Conservation (phyloP, 768 basidiomycete genomes). For the Hebeloma cylindrosporum region DNA sequence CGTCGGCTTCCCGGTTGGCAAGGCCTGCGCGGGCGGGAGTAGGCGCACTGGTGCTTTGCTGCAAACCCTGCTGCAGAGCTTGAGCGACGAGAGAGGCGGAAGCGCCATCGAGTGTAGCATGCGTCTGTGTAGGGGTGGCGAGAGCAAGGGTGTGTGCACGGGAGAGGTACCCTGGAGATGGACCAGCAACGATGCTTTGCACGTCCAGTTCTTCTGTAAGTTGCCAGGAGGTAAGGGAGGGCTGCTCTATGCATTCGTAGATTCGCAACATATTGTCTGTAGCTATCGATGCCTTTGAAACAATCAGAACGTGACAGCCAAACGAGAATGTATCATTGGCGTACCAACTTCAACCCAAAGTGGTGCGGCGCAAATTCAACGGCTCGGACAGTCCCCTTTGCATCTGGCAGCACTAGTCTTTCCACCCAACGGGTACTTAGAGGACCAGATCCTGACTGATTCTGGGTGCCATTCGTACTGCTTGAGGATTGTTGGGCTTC, state of each 20-base stretch:
- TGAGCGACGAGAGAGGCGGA: conserved; percentile 63
- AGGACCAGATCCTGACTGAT: conserved; percentile 20
- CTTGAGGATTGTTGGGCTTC: conserved; percentile 28
- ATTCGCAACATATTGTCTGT: conserved; percentile 86
- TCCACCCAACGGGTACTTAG: conserved; percentile 65
- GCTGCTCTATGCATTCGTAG: conserved; percentile 87
- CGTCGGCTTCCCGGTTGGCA: conserved; percentile 79
- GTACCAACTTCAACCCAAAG: conserved; percentile 85
- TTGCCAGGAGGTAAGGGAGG: conserved; percentile 71
- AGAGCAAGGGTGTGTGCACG: conserved; percentile 56
- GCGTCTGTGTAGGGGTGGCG: conserved; percentile 73
- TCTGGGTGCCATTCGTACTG: conserved; percentile 23
- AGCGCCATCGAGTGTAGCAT: conserved; percentile 51
- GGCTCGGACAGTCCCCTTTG: conserved; percentile 80
- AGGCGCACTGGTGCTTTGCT: conserved; percentile 25
- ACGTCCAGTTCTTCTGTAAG: conserved; percentile 79
- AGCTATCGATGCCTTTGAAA: conserved; percentile 77
- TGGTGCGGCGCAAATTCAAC: conserved; percentile 88
- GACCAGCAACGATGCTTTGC: conserved; percentile 47
- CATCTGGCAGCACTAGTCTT: conserved; percentile 73
- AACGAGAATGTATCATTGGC: conserved; percentile 30
- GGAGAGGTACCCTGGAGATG: conserved; percentile 40
- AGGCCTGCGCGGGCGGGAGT: conserved; percentile 36
- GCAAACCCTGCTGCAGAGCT: conserved; percentile 55
- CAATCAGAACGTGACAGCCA: background rate